A percentile compares a stretch with the other conserved stretches of the same genome.
Evolutionary conservation across 164 flowering plant species (phyloP).

Genomic region (Dillenia turbinata): DNA sequence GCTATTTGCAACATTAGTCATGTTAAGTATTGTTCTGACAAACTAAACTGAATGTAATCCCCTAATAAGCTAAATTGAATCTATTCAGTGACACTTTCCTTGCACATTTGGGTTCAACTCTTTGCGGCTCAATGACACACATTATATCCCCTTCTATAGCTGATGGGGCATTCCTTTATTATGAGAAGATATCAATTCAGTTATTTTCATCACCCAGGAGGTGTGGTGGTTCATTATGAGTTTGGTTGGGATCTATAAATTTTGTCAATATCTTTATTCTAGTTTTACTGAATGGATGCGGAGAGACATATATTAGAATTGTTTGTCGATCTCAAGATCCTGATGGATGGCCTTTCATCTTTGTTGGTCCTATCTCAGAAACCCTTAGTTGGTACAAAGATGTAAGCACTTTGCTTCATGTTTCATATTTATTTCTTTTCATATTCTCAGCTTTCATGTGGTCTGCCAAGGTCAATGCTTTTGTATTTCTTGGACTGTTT

Average conservation of each 20-base stretch:
- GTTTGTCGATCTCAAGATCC: constrained; percentile 72
- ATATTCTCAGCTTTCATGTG: too few species aligned
- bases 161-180: constrained; percentile 87
- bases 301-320: constrained; percentile 64
- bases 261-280: constrained; percentile 4
- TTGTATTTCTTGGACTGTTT: neutral
- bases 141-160: constrained; percentile 84
- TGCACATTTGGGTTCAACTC: constrained; percentile 89
- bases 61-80: too few species aligned
- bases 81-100: constrained; percentile 68
- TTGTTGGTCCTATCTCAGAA: constrained; percentile 78
- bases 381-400: constrained; percentile 52
- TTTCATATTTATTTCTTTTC: too few species aligned
- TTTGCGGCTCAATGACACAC: constrained; percentile 95
- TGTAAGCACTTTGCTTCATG: constrained; percentile 39
- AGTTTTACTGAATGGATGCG: constrained; percentile 28
- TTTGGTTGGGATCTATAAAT: neutral
- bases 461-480: neutral
- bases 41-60: too few species aligned
- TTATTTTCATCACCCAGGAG: constrained; percentile 34
- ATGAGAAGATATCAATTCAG: constrained; percentile 87
- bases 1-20: too few species aligned
- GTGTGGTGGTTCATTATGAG: too few species aligned
- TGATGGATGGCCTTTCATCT: constrained; percentile 81
- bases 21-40: too few species aligned